Evolutionary conservation across 2,329 filamentous ascomycete genomes (phyloP).

Genomic region (Clonostachys sp.): DNA sequence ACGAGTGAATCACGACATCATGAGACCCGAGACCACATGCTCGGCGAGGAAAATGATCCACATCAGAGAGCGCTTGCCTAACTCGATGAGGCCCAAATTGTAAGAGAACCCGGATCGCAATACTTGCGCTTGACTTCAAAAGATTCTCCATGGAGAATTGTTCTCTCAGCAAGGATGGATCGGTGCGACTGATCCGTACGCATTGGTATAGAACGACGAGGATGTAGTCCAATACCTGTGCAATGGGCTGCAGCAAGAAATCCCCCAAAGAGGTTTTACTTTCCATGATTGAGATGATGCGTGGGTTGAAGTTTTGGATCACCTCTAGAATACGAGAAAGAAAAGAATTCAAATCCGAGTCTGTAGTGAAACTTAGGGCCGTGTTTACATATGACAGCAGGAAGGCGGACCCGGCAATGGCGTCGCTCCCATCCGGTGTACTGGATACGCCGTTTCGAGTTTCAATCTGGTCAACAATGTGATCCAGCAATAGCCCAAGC

Average conservation of each 20-base stretch:
- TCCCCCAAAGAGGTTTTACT: background rate
- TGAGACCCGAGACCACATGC: slow-evolving; percentile 48
- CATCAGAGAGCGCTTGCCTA: background rate
- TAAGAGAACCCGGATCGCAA: slow-evolving; percentile 33
- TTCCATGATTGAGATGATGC: background rate
- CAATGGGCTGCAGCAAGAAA: too few relatives aligned
- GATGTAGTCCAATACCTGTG: slow-evolving; percentile 12
- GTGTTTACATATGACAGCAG: slow-evolving; percentile 41
- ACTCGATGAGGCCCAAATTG: slow-evolving; percentile 24
- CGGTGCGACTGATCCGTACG: slow-evolving; percentile 36
- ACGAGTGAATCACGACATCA: slow-evolving; percentile 41
- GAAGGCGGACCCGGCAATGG: slow-evolving; percentile 32
- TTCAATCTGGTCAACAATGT: slow-evolving; percentile 42
- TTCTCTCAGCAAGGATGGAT: slow-evolving; percentile 20
- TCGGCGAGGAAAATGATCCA: slow-evolving; percentile 24
- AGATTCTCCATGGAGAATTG: slow-evolving; percentile 42
- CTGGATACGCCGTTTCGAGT: background rate
- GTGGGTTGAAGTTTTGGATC: slow-evolving; percentile 28
- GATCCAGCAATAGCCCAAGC: slow-evolving; percentile 57
- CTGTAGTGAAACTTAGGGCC: slow-evolving; percentile 30
- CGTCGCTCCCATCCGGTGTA: slow-evolving; percentile 1
- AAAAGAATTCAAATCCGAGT: slow-evolving; percentile 31
- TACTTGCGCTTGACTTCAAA: slow-evolving; percentile 34
- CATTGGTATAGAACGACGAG: slow-evolving; percentile 24
- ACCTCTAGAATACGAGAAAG: slow-evolving; percentile 36